Evolutionary conservation across 2,329 filamentous ascomycete genomes (phyloP).

Genomic region (Sporothrix luriei): DNA sequence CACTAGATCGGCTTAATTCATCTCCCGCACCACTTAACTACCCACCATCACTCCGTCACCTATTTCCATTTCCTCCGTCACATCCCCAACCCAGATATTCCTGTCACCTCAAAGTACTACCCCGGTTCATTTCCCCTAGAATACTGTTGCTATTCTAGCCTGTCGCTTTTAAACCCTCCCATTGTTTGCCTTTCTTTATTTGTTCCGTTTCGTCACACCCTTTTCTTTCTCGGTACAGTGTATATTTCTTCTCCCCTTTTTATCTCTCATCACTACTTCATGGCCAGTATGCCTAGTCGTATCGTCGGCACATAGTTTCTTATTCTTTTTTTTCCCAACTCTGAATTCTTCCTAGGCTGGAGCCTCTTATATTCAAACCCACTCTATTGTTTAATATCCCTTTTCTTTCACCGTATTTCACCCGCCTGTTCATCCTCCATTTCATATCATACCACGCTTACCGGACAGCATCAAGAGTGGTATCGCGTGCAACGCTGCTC

Average conservation of each 20-base stretch:
- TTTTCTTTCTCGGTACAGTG: background rate
- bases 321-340: background rate
- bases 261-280: background rate
- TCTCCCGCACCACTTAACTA: conserved; percentile 21
- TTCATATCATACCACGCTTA: background rate
- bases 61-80: conserved; percentile 16
- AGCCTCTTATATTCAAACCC: background rate
- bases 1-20: conserved; percentile 22
- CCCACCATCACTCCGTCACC: conserved; percentile 23
- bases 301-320: background rate
- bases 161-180: conserved; percentile 8
- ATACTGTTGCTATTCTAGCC: background rate
- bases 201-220: background rate
- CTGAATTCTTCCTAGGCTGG: conserved; percentile 20
- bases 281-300: background rate
- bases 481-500: conserved; percentile 6
- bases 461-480: conserved; percentile 24
- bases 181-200: background rate
- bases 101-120: conserved; percentile 1
- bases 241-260: background rate
- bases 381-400: conserved; percentile 24
- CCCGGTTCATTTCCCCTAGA: conserved; percentile 19
- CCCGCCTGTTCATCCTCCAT: background rate
- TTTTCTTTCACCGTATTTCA: conserved; percentile 5
- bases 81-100: conserved; percentile 16